phyloP scores from a whole-genome alignment of 31 red algal species.

The Odonthalia washingtoniensis region DNA sequence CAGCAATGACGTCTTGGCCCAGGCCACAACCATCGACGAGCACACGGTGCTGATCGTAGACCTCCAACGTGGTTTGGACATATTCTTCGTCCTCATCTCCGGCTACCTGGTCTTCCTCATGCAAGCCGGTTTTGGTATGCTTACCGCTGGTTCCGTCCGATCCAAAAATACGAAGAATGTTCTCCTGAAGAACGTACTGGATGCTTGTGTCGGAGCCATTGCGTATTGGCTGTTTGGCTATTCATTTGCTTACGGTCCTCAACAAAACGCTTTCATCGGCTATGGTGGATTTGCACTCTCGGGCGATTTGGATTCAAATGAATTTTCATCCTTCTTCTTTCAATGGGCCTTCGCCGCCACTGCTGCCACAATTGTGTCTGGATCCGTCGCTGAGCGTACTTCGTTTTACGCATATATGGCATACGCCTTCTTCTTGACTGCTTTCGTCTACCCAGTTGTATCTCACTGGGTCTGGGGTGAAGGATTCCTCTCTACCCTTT shows the following conservation, averaged over 20 bases:
- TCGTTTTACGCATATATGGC: conserved; percentile 84
- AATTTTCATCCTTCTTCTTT: background rate
- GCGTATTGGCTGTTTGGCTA: too few relatives aligned
- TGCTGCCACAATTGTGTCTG: conserved; percentile 98
- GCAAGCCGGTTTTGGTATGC: conserved; percentile 97
- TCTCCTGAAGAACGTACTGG: conserved; percentile 82
- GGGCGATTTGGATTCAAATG: conserved; percentile 25
- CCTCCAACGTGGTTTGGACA: too few relatives aligned
- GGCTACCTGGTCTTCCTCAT: conserved; percentile 97
- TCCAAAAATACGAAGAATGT: conserved; percentile 94
- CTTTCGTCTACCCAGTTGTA: conserved; percentile 91
- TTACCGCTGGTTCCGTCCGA: conserved; percentile 92
- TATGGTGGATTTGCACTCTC: conserved; percentile 79
- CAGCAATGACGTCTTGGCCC: too few relatives aligned
- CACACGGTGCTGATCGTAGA: too few relatives aligned
- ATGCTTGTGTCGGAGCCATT: conserved; percentile 88
- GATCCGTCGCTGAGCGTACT: conserved; percentile 90
- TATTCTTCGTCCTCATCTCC: conserved; percentile 94
- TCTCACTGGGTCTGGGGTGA: conserved; percentile 87
- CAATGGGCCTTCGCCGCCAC: conserved; percentile 97
- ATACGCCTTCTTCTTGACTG: conserved; percentile 93
- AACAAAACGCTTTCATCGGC: conserved; percentile 69
- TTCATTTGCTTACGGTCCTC: conserved; percentile 89
- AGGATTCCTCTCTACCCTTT: conserved; percentile 67
- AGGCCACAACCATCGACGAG: too few relatives aligned